Evolutionary conservation across 345 rosid genomes (phyloP).

Genomic region (Euphorbia pulcherrima): DNA sequence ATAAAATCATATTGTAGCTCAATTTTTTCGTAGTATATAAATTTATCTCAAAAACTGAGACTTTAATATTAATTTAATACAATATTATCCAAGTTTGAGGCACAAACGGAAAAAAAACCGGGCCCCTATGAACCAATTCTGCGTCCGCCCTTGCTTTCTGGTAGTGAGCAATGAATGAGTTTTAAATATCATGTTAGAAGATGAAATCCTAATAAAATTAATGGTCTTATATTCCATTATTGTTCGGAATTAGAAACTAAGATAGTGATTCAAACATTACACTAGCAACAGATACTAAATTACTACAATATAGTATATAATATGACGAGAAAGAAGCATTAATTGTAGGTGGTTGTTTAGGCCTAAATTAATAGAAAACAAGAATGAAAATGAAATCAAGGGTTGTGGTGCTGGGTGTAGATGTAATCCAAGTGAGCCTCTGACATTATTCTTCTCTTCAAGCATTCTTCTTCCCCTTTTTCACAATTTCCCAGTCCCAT

Average conservation of each 20-base stretch:
- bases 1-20: too few species aligned
- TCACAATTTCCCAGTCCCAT: conserved; percentile 55
- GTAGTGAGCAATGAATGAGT: too few species aligned
- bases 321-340: not conserved
- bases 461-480: conserved; percentile 54
- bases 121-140: too few species aligned
- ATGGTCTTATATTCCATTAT: not conserved
- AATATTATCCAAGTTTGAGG: too few species aligned
- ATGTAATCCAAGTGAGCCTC: conserved; percentile 92
- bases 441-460: conserved; percentile 46
- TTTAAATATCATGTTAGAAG: too few species aligned
- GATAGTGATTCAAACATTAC: not conserved
- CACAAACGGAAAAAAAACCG: too few species aligned
- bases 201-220: not conserved
- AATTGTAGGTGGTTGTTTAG: not conserved
- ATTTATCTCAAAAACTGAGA: too few species aligned
- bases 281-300: too few species aligned
- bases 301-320: too few species aligned
- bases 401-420: conserved; percentile 72
- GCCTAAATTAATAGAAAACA: not conserved
- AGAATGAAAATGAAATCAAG: conserved; percentile 28
- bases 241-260: not conserved
- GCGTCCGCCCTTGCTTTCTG: too few species aligned
- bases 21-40: too few species aligned
- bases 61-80: too few species aligned